Base-by-base conservation (phyloP, 2,329 filamentous ascomycete genomes). In the Teratosphaeria gauchensis region DNA sequence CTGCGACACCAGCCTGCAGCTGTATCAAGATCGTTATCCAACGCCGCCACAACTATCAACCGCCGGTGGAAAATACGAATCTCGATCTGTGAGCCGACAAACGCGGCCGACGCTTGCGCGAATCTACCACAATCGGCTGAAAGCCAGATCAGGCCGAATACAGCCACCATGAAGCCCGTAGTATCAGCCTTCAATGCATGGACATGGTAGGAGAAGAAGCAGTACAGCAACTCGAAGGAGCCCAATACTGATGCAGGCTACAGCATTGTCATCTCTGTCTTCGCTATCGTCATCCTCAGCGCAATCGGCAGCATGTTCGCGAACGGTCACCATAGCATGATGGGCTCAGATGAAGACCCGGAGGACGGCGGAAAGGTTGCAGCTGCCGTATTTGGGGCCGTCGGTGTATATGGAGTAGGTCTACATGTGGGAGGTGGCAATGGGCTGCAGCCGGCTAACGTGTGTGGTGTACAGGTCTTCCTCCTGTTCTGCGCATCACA, bases 401-500 rank as follows among this genome's bases (percentile, higher is more conserved):
- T 97, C 51, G 79, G 90, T 56, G 87, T 97, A 71, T 97, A 97
- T 72, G 84, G 81, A 65, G 92, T 96, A 86, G 65, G 89, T 84
- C 24, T 28, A 57, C 32, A 14, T 35, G 28, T 48, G n/a, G 30
- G 42, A 30, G 11, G 24, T 32, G 54, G 21, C 28, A 56, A 42
- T 33, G 51, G 62, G 24, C 31, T 6, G 30, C 21, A 35, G 16
- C 57, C 14, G 42, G 2, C 52, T 31, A 28, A 53, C 56, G 56
- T 55, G 30, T 28, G 31, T 1, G 24, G 21, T 54, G 55, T 35
- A 21, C 64, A 95, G 92, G 85, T 82, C 19, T 97, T 97, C 80
- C 83, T 96, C 58, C 81, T 95, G 55, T 96, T 95, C 77, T 97
- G 92, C 76, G 89, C 87, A 59, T 84, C 92, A 65, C 92, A 97